These are phyloP conservation scores for Fusarium chuoi DNA, from an alignment of 2,329 filamentous ascomycete species.

Conservation along the genomic window DNA sequence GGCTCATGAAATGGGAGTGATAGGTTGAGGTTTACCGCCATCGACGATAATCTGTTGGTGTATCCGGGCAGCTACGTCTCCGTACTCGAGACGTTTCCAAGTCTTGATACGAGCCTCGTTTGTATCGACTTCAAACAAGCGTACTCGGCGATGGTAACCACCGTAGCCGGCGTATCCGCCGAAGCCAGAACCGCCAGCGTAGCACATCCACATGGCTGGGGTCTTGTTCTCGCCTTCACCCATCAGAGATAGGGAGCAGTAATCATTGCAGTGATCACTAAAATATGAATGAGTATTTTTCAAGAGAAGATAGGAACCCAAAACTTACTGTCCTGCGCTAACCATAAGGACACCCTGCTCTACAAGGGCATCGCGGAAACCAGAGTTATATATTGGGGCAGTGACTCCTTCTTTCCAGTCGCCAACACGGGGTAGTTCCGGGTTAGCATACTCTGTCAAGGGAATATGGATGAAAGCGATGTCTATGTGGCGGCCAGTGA, in stretches of 20 bases:
- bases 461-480: constrained; percentile 98
- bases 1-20: constrained; percentile 23
- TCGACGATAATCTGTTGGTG: constrained; percentile 76
- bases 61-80: constrained; percentile 62
- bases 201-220: constrained; percentile 95
- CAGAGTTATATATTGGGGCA: constrained; percentile 87
- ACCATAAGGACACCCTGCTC: constrained; percentile 88
- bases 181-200: constrained; percentile 90
- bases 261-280: constrained; percentile 94
- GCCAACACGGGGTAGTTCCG: constrained; percentile 69
- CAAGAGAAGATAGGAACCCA: neutral
- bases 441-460: constrained; percentile 83
- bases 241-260: constrained; percentile 77
- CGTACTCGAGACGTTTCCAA: constrained; percentile 87
- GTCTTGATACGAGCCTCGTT: constrained; percentile 89
- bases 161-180: constrained; percentile 95
- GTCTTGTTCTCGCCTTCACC: constrained; percentile 58
- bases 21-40: constrained; percentile 58
- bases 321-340: constrained; percentile 85
- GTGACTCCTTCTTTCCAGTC: constrained; percentile 85
- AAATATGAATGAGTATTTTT: constrained; percentile 36
- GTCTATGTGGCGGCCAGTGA: constrained; percentile 93
- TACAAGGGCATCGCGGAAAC: constrained; percentile 90
- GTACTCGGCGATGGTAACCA: constrained; percentile 82
- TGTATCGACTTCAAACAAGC: constrained; percentile 93